Evolutionary conservation across 768 basidiomycete species (phyloP).

Genomic region (Pulveroboletus sp.): DNA sequence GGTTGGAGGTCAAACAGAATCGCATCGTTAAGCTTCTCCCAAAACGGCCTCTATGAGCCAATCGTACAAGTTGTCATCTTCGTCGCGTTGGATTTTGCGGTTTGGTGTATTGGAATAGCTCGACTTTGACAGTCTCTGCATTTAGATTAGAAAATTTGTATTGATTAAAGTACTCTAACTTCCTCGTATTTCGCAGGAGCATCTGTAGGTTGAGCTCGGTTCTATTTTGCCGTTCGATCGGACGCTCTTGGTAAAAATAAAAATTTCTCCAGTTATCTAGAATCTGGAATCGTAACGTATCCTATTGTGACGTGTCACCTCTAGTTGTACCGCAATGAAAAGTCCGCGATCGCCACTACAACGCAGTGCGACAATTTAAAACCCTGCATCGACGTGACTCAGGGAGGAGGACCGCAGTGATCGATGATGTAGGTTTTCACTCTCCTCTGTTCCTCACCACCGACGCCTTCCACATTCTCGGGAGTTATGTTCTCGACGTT

Average conservation of each 20-base stretch:
- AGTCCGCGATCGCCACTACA: background rate
- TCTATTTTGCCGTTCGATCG: slow-evolving; percentile 9
- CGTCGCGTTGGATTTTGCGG: background rate
- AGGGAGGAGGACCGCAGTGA: slow-evolving; percentile 52
- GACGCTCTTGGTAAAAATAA: slow-evolving; percentile 1
- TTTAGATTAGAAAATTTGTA: slow-evolving; percentile 12
- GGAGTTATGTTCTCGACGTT: slow-evolving; percentile 85
- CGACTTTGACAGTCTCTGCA: background rate
- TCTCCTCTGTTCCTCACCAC: slow-evolving; percentile 79
- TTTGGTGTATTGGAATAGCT: background rate
- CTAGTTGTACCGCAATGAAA: background rate
- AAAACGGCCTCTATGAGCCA: slow-evolving; percentile 22
- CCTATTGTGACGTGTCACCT: no score
- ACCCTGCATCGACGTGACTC: background rate
- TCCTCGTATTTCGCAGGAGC: background rate
- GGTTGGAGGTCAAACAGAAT: slow-evolving; percentile 50
- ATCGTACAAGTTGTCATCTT: background rate
- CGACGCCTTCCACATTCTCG: slow-evolving; percentile 86
- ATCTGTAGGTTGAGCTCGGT: slow-evolving; percentile 6
- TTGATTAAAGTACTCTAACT: slow-evolving; percentile 3
- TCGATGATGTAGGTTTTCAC: slow-evolving; percentile 74
- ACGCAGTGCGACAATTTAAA: background rate
- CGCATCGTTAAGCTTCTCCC: slow-evolving; percentile 52
- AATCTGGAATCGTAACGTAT: slow-evolving; percentile 1
- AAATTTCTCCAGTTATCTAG: background rate